Base-by-base conservation (phyloP, 768 basidiomycete genomes). In the Leccinum barrowsii region DNA sequence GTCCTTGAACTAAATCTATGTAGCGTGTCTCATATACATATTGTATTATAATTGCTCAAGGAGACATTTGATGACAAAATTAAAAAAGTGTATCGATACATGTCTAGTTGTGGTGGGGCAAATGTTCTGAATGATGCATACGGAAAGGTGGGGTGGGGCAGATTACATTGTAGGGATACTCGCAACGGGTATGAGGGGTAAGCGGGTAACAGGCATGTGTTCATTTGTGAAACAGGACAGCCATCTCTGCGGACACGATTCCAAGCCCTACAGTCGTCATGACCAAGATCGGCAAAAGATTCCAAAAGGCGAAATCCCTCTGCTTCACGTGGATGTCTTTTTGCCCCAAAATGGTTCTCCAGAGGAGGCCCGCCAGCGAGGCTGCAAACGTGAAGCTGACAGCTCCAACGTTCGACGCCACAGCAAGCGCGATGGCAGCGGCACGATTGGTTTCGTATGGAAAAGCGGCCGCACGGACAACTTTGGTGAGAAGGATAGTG, bases 381-480 rank as follows among this genome's bases (percentile, higher is more conserved):
- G 91, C 92, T 5, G 88, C 87, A 68, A 94, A 95, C 8, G 92
- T 90, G 68, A 91, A 87, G 60, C 86, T 89, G 63, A 95, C 89
- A 1, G 95, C 95, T 12, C 95, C 95, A 34, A 92, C 87, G 72
- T 97, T 97, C 56, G 85, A 89, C 3, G 90, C 89, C 0, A 97
- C 80, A 7, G 94, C 94, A 12, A 97, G 81, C 0, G 92, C 82
- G 50, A 86, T 82, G 0, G 82, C 85, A 1, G 85, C 87, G 1
- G 82, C 85, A 17, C 82, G 78, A 6, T 65, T 55, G 19, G 76
- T 69, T 4, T 81, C 71, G 21, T 69, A 50, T 19, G 71, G 66
- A 21, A 71, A 58, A 1, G 56, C 57, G 1, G 83, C 78, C 2
- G 79, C 80, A 46, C 83, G 84, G 7, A 92, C 79, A 42, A 93